Conservation (phyloP, 1,284 basidiomycete species). For the Pseudozyma thailandica region DNA sequence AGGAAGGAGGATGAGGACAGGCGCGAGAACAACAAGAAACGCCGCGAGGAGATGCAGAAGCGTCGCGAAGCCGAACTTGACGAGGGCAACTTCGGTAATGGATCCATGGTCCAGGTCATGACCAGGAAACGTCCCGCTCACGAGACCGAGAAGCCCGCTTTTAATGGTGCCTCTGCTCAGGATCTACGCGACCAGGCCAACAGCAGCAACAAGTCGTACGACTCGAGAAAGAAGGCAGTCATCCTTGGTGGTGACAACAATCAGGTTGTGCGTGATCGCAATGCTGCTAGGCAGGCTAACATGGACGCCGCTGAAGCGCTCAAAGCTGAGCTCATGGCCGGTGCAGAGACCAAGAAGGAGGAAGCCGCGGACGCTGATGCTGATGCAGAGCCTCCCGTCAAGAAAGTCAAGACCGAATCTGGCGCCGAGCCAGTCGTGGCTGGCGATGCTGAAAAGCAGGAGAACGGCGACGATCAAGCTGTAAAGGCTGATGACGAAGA, state of each 20-base stretch:
- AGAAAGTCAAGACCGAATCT: constrained; percentile 38
- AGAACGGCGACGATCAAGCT: constrained; percentile 8
- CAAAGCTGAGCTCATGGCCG: constrained; percentile 85
- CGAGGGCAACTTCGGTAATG: constrained; percentile 45
- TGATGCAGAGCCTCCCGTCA: constrained; percentile 17
- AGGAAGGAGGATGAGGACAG: constrained; percentile 91
- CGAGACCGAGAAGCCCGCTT: constrained; percentile 45
- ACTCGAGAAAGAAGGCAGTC: constrained; percentile 44
- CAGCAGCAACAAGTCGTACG: constrained; percentile 45
- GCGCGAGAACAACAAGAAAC: constrained; percentile 82
- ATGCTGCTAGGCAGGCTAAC: constrained; percentile 80
- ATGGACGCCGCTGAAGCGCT: constrained; percentile 92
- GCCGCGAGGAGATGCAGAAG: constrained; percentile 75
- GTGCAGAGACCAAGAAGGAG: constrained; percentile 63
- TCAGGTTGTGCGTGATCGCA: constrained; percentile 57
- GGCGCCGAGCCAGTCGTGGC: constrained; percentile 28
- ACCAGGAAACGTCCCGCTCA: constrained; percentile 29
- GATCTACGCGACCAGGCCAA: constrained; percentile 61
- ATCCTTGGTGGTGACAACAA: constrained; percentile 59
- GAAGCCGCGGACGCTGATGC: constrained; percentile 63
- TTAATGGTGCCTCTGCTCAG: constrained; percentile 39
- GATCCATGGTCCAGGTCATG: constrained; percentile 31
- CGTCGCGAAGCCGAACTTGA: constrained; percentile 49
- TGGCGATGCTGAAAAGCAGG: constrained; percentile 8
- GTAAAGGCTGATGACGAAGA: constrained; percentile 62